These are phyloP conservation scores for Alternaria dauci DNA, from an alignment of 2,329 filamentous ascomycete genomes.

Conservation along the genomic window DNA sequence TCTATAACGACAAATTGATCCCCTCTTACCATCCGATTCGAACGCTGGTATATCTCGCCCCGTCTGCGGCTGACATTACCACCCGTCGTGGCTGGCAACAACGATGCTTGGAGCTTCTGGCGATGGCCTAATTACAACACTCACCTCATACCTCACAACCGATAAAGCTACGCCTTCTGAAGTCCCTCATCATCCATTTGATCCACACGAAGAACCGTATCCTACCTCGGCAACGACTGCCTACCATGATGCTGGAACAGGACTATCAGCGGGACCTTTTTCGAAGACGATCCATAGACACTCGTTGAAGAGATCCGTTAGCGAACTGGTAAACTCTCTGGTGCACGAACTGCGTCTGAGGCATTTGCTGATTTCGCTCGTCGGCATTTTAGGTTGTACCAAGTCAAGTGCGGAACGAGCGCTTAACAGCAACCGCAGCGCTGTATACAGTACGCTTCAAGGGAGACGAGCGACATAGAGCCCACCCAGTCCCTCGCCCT, in stretches of 20 bases:
- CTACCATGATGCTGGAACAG: neutral
- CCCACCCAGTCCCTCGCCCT: neutral
- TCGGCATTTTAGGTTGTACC: neutral
- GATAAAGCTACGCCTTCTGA: neutral
- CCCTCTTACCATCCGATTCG: neutral
- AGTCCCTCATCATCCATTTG: neutral
- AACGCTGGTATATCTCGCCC: neutral
- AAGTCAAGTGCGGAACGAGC: neutral
- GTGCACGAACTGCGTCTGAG: neutral
- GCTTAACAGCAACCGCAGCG: neutral
- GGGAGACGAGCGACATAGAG: conserved; percentile 2
- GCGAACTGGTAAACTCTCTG: neutral
- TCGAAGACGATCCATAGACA: neutral
- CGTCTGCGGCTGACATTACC: neutral
- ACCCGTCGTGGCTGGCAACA: neutral
- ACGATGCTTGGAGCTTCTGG: conserved; percentile 7
- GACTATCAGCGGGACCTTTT: neutral
- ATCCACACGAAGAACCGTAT: neutral
- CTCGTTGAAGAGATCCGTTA: conserved; percentile 5
- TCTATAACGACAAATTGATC: neutral
- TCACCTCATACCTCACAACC: conserved; percentile 8
- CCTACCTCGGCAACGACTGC: neutral
- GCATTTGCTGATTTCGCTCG: neutral
- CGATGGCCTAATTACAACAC: conserved; percentile 12
- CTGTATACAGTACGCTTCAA: conserved; percentile 4